Base-by-base conservation (phyloP, 192 early-diverging fungal species). In the Chytriomyces confervae region DNA sequence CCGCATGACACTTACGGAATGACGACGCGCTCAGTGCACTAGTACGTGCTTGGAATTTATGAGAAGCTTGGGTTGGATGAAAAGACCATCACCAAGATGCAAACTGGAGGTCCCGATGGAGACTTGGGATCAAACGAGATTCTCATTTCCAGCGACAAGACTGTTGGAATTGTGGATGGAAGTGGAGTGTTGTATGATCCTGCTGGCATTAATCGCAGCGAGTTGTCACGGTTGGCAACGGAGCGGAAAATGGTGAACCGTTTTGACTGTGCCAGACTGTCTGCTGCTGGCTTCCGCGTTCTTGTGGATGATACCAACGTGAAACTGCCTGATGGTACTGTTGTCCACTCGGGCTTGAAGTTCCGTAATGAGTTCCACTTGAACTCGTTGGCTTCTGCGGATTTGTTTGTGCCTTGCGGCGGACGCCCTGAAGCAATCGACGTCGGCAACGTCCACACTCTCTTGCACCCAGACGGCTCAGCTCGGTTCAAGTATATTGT, bases 291-390 rank as follows among this genome's bases (percentile, higher is more conserved):
- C 27, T 98, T 98, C 92, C 92, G 94, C 64, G 90, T 98, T 24
- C 85, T 97, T 71, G 91, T 97, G 6, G 97, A 98, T 82, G 95
- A 97, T 79, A 91, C 85, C 83, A 93, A 95, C 61, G 88, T 98
- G 63, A 92, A 90, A 74, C 89, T 98, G 43, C 96, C 95, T 9
- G 88, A 93, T 69, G 96, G 97, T 69, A 91, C 91, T 57, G 76
- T 94, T 50, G 92, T 98, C 50, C 92, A 92, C 66, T 92, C 92
- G 64, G 96, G 96, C 69, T 87, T 97, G 70, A 84, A 93, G 51
- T 97, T 97, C 94, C 92, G 97, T 79, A 98, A 98, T 87, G 91
- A 93, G 79, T 98, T 98, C 93, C 97, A 98, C 83, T 84, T 95
- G 68, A 92, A 95, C 89, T 84, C 86, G 23, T 80, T 95, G 75